phyloP scores from a whole-genome alignment of 371 early-diverging fungal genomes.

The Catenaria anguillulae region DNA sequence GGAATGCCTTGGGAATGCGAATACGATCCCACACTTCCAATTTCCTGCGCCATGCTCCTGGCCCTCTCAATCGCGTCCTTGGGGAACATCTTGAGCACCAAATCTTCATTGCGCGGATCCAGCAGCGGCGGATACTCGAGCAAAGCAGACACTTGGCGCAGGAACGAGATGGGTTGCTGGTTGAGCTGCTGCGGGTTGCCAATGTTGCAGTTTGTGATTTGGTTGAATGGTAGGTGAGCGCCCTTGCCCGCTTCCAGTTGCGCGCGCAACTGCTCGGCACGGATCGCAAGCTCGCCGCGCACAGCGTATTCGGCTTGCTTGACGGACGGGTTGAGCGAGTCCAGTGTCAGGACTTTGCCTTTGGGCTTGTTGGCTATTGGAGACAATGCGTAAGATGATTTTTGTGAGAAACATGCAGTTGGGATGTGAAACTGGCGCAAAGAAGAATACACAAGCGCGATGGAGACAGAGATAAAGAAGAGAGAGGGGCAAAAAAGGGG shows the following conservation, averaged over 20 bases:
- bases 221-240: slow-evolving; percentile 53
- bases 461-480: too few species aligned
- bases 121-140: slow-evolving; percentile 76
- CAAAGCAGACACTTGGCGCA: slow-evolving; percentile 82
- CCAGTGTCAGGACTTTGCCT: slow-evolving; percentile 34
- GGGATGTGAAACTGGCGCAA: too few species aligned
- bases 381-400: too few species aligned
- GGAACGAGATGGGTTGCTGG: slow-evolving; percentile 91
- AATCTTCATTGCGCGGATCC: slow-evolving; percentile 21
- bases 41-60: slow-evolving; percentile 36
- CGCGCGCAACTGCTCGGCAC: slow-evolving; percentile 63
- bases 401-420: too few species aligned
- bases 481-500: too few species aligned
- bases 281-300: slow-evolving; percentile 87
- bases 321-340: slow-evolving; percentile 57
- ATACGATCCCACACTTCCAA: slow-evolving; percentile 79
- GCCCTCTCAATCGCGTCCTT: slow-evolving; percentile 78
- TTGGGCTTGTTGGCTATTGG: too few species aligned
- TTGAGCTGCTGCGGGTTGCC: slow-evolving; percentile 94
- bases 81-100: slow-evolving; percentile 40
- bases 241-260: slow-evolving; percentile 30
- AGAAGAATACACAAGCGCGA: too few species aligned
- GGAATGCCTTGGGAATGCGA: slow-evolving; percentile 82
- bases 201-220: slow-evolving; percentile 82
- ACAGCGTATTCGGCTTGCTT: slow-evolving; percentile 85